Percentiles rank a stretch among this genome's conserved stretches.
phyloP scores from a whole-genome alignment of 148 eudicot species.

The Rhododendron kiyosumense region DNA sequence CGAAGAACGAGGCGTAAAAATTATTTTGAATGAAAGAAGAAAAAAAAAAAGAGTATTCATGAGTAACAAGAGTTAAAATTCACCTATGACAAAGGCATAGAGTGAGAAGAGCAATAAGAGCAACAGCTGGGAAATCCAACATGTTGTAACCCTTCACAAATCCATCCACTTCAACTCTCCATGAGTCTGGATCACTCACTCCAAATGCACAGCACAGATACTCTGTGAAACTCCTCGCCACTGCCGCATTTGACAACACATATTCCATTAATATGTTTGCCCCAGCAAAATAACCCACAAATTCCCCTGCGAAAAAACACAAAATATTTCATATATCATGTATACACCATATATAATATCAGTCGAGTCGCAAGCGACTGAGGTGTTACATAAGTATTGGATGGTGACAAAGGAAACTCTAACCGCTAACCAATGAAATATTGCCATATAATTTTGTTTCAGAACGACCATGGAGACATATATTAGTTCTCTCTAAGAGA shows the following conservation, averaged over 20 bases:
- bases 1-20: no score
- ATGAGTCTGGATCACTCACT: slow-evolving; percentile 48
- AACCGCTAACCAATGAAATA: background rate
- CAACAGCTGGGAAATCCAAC: slow-evolving; percentile 84
- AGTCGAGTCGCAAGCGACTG: background rate
- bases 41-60: no score
- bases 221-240: slow-evolving; percentile 81
- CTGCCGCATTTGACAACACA: slow-evolving; percentile 82
- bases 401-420: background rate
- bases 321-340: no score
- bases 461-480: no score
- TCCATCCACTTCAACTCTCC: slow-evolving; percentile 63
- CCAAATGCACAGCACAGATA: slow-evolving; percentile 62
- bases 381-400: background rate
- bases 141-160: slow-evolving; percentile 57
- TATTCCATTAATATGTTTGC: slow-evolving; percentile 82
- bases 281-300: slow-evolving; percentile 72
- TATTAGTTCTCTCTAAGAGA: background rate
- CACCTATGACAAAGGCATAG: slow-evolving; percentile 66
- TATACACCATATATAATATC: background rate
- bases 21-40: no score
- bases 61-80: background rate
- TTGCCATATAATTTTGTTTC: no score
- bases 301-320: slow-evolving; percentile 53
- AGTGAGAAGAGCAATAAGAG: slow-evolving; percentile 62